Conservation (phyloP, 371 early-diverging fungal genomes). For the Apophysomyces ossiformis region DNA sequence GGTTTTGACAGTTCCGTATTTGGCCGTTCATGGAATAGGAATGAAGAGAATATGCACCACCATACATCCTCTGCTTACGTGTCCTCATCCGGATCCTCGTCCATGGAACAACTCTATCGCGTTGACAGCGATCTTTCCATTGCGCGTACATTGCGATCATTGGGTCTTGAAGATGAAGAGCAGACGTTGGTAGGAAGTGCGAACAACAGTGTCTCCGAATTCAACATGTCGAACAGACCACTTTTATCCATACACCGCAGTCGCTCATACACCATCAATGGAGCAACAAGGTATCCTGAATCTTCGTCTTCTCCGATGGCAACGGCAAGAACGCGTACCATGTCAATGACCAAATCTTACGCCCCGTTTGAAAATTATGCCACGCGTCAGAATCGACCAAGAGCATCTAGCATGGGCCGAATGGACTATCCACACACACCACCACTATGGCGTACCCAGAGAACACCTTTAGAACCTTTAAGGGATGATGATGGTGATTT, state of each 20-base stretch:
- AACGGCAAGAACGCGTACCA: slow-evolving; percentile 30
- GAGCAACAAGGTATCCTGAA: slow-evolving; percentile 61
- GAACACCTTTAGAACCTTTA: slow-evolving; percentile 49
- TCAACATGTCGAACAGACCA: slow-evolving; percentile 43
- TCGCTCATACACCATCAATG: slow-evolving; percentile 78
- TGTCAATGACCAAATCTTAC: slow-evolving; percentile 32
- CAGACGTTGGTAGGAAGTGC: slow-evolving; percentile 10
- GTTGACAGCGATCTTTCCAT: slow-evolving; percentile 68
- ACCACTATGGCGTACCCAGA: slow-evolving; percentile 47
- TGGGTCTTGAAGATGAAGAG: slow-evolving; percentile 74
- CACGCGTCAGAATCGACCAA: slow-evolving; percentile 58
- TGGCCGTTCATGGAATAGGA: slow-evolving; percentile 61
- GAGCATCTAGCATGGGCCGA: slow-evolving; percentile 68
- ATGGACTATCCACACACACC: slow-evolving; percentile 41
- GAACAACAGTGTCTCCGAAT: slow-evolving; percentile 24
- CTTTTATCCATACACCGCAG: slow-evolving; percentile 58
- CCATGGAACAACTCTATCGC: slow-evolving; percentile 61
- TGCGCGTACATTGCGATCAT: slow-evolving; percentile 74
- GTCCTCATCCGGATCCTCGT: slow-evolving; percentile 60
- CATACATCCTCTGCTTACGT: slow-evolving; percentile 26
- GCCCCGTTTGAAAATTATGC: slow-evolving; percentile 51
- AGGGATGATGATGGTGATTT: slow-evolving; percentile 37
- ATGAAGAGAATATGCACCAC: slow-evolving; percentile 28
- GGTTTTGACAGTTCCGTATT: slow-evolving; percentile 72
- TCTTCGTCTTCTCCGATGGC: slow-evolving; percentile 17